These are phyloP conservation scores for Gryganskiella cystojenkinii DNA, from an alignment of 192 early-diverging fungal species.

Conservation along the genomic window DNA sequence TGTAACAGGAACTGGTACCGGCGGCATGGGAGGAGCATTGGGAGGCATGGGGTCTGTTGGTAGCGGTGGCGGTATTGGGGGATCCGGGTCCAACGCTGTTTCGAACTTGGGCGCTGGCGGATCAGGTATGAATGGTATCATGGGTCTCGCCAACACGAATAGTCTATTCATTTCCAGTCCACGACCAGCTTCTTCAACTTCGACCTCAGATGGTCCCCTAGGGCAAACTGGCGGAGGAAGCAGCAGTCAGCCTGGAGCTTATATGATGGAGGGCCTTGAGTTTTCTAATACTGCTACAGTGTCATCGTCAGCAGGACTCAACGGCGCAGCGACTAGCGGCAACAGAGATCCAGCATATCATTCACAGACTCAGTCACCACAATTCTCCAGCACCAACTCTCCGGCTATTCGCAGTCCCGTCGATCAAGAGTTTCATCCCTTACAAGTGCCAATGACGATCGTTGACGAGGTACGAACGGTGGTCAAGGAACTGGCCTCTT, in stretches of 20 bases:
- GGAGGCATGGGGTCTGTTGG: constrained; percentile 1
- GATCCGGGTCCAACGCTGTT: background rate
- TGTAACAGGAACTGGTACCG: no score
- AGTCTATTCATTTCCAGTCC: constrained; percentile 45
- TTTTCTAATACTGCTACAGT: background rate
- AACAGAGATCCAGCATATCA: constrained; percentile 16
- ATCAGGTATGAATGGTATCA: constrained; percentile 31
- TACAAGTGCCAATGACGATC: constrained; percentile 37
- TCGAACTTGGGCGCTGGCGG: constrained; percentile 10
- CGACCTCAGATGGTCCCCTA: no score
- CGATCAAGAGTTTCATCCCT: background rate
- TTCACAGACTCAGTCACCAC: constrained; percentile 36
- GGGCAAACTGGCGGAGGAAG: no score
- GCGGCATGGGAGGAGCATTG: constrained; percentile 7
- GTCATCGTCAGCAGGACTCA: background rate
- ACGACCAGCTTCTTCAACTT: constrained; percentile 7
- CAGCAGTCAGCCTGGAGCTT: background rate
- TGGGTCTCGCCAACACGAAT: constrained; percentile 31
- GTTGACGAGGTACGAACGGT: constrained; percentile 47
- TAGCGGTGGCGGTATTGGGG: background rate
- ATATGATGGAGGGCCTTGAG: constrained; percentile 37
- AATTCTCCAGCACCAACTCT: constrained; percentile 1
- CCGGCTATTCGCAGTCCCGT: background rate
- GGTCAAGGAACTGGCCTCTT: constrained; percentile 38
- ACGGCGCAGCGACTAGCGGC: constrained; percentile 2